These are phyloP conservation scores for Vigna unguiculata DNA, from an alignment of 306 rosid genomes.

Conservation along the genomic window DNA sequence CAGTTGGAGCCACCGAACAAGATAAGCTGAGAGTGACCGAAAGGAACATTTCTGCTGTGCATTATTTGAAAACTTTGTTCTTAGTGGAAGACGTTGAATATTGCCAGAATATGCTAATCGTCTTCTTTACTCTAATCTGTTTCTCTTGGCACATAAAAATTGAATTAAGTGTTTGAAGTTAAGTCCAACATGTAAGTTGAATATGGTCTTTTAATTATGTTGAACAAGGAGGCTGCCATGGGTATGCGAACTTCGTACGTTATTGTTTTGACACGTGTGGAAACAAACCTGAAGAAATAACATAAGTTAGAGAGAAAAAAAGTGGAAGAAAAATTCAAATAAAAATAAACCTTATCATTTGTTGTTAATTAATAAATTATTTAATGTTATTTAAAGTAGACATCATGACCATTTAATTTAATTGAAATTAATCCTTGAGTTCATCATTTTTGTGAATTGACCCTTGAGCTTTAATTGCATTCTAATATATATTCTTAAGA, in stretches of 20 bases:
- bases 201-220: neutral
- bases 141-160: neutral
- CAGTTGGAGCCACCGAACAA: neutral
- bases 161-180: neutral
- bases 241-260: neutral
- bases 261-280: neutral
- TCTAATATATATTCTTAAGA: no score
- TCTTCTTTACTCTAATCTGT: neutral
- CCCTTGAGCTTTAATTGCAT: no score
- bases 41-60: neutral
- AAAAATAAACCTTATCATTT: no score
- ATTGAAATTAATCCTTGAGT: no score
- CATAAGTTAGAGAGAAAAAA: neutral
- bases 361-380: no score
- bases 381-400: no score
- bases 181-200: neutral
- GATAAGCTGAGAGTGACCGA: neutral
- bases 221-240: neutral
- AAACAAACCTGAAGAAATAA: neutral
- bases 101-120: neutral
- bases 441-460: no score
- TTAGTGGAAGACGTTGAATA: neutral
- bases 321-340: no score
- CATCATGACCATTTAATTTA: no score
- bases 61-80: neutral